phyloP scores from a whole-genome alignment of 2,329 filamentous ascomycete genomes.

The Cercospora nicotianae region DNA sequence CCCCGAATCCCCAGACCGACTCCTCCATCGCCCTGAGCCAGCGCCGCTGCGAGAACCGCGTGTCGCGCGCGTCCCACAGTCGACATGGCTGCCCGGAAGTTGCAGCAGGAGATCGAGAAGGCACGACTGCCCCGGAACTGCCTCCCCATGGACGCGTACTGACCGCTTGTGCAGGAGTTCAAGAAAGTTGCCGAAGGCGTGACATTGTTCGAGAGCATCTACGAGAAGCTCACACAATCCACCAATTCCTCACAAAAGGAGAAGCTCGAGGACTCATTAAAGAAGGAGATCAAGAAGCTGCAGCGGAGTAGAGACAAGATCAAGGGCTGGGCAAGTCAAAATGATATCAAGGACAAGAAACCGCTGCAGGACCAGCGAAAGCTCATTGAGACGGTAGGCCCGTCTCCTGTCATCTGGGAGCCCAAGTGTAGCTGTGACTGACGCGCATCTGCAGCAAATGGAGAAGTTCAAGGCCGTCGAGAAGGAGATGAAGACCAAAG shows the following conservation, averaged over 20 bases:
- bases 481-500: conserved; percentile 99
- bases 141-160: conserved; percentile 19
- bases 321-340: conserved; percentile 97
- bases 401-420: neutral
- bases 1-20: neutral
- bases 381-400: conserved; percentile 89
- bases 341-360: conserved; percentile 99
- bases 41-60: conserved; percentile 9
- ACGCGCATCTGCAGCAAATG: conserved; percentile 70
- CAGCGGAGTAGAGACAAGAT: conserved; percentile 97
- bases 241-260: conserved; percentile 94
- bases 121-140: conserved; percentile 47
- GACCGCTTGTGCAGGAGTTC: conserved; percentile 56
- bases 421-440: conserved; percentile 22
- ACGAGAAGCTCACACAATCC: conserved; percentile 95
- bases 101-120: conserved; percentile 97
- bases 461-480: conserved; percentile 99
- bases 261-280: conserved; percentile 95
- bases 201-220: conserved; percentile 86
- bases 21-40: neutral
- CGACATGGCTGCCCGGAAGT: conserved; percentile 90
- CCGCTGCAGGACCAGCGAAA: conserved; percentile 90
- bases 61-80: conserved; percentile 13
- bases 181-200: conserved; percentile 97
- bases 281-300: conserved; percentile 99